A percentile compares a stretch with the other conserved stretches of the same genome.
These are phyloP conservation scores for Epichloe sylvatica DNA, from an alignment of 2,329 filamentous ascomycete genomes.

Conservation along the genomic window DNA sequence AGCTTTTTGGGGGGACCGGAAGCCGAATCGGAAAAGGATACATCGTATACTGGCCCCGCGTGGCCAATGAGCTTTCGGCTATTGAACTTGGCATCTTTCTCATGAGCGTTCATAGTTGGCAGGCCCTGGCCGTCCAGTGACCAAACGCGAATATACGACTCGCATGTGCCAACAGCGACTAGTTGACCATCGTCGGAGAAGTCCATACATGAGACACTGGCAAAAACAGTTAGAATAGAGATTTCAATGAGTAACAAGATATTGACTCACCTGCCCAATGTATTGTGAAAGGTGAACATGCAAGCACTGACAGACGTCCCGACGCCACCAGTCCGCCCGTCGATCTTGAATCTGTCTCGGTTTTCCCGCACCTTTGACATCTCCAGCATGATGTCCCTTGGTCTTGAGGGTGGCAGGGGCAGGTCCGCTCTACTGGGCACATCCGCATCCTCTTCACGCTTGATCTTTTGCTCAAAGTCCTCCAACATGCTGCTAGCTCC, in stretches of 20 bases:
- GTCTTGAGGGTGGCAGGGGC: constrained; percentile 75
- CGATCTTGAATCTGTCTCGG: constrained; percentile 79
- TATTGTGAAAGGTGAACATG: constrained; percentile 99
- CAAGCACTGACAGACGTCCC: constrained; percentile 75
- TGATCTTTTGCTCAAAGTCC: constrained; percentile 76
- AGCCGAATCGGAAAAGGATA: constrained; percentile 70
- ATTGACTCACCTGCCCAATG: constrained; percentile 60
- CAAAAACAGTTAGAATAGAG: neutral
- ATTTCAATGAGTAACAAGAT: neutral
- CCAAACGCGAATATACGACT: constrained; percentile 95
- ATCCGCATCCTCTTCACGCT: constrained; percentile 79
- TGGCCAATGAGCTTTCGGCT: constrained; percentile 73
- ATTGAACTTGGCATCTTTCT: constrained; percentile 45
- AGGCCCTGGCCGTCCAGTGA: constrained; percentile 75
- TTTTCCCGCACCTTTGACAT: constrained; percentile 90
- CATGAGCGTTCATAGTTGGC: constrained; percentile 46
- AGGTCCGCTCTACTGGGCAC: constrained; percentile 65
- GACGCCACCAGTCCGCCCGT: constrained; percentile 67
- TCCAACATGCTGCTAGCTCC: constrained; percentile 67
- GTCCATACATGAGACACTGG: constrained; percentile 81
- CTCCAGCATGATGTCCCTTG: constrained; percentile 83
- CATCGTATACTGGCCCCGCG: constrained; percentile 73
- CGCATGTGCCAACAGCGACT: constrained; percentile 76
- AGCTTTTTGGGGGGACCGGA: constrained; percentile 36
- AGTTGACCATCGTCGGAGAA: constrained; percentile 85